Conservation (phyloP, 352 stramenopile genomes). For the Pythium angustatum region DNA sequence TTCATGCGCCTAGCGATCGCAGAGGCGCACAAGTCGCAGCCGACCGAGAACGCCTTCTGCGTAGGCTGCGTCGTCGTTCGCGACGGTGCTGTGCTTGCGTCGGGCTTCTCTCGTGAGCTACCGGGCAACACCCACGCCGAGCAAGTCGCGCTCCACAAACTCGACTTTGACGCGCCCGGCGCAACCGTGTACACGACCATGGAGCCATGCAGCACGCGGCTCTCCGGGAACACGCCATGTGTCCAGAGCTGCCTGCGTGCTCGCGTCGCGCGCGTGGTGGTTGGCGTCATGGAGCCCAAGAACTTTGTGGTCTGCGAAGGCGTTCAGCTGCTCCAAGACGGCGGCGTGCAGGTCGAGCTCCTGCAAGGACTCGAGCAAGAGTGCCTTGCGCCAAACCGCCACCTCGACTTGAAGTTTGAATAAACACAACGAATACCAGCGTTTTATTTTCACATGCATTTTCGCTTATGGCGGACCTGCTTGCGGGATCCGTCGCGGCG, state of each 20-base stretch:
- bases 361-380: conserved; percentile 72
- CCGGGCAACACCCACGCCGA: conserved; percentile 89
- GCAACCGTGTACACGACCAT: conserved; percentile 90
- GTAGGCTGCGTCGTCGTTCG: conserved; percentile 79
- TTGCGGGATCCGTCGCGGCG: conserved; percentile 55
- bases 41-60: conserved; percentile 76
- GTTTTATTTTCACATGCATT: too few relatives aligned
- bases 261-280: conserved; percentile 65
- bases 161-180: conserved; percentile 60
- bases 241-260: conserved; percentile 79
- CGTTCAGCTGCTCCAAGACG: conserved; percentile 65
- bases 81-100: conserved; percentile 56
- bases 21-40: conserved; percentile 75
- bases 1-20: conserved; percentile 82
- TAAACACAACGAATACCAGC: background rate
- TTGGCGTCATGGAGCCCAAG: conserved; percentile 84
- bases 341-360: conserved; percentile 68
- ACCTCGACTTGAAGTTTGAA: conserved; percentile 68
- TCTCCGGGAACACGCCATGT: conserved; percentile 84
- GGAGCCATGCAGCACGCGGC: conserved; percentile 85
- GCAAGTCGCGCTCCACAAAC: conserved; percentile 83
- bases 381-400: conserved; percentile 71
- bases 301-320: conserved; percentile 88
- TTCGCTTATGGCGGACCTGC: too few relatives aligned
- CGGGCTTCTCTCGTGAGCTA: conserved; percentile 84